phyloP scores from a whole-genome alignment of 2,329 filamentous ascomycete genomes.

The Tolypocladium inflatum region DNA sequence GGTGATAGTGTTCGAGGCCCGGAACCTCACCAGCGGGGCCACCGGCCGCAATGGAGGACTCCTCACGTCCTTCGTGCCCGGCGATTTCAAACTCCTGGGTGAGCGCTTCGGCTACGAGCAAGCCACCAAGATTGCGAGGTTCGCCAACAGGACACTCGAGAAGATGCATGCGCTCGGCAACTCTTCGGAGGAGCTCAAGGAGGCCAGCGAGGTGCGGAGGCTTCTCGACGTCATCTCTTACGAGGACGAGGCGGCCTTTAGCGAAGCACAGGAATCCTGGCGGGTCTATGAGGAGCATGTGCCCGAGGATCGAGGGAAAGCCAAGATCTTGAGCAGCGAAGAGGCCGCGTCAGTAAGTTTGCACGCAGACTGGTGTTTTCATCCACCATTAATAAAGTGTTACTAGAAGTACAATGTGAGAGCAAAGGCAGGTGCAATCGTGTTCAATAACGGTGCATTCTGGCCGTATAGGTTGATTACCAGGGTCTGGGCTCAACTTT shows the following conservation, averaged over 20 bases:
- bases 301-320: conserved; percentile 8
- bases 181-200: conserved; percentile 6
- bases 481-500: conserved; percentile 26
- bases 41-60: conserved; percentile 21
- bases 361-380: background rate
- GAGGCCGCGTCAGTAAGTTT: background rate
- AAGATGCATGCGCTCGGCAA: conserved; percentile 8
- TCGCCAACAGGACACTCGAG: conserved; percentile 29
- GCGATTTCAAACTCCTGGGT: conserved; percentile 23
- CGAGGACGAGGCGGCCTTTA: conserved; percentile 8
- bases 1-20: conserved; percentile 12
- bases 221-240: conserved; percentile 12
- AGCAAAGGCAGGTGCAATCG: conserved; percentile 17
- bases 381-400: background rate
- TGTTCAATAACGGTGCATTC: conserved; percentile 26
- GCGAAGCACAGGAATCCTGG: background rate
- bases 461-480: conserved; percentile 39
- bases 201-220: conserved; percentile 10
- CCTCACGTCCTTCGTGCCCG: conserved; percentile 21
- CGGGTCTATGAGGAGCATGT: conserved; percentile 6
- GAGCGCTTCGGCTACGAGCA: conserved; percentile 18
- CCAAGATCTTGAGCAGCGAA: background rate
- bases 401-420: conserved; percentile 13
- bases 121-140: conserved; percentile 31
- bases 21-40: conserved; percentile 17